Evolutionary conservation across 805 yeast species (phyloP).

Genomic region (Candida germanica): DNA sequence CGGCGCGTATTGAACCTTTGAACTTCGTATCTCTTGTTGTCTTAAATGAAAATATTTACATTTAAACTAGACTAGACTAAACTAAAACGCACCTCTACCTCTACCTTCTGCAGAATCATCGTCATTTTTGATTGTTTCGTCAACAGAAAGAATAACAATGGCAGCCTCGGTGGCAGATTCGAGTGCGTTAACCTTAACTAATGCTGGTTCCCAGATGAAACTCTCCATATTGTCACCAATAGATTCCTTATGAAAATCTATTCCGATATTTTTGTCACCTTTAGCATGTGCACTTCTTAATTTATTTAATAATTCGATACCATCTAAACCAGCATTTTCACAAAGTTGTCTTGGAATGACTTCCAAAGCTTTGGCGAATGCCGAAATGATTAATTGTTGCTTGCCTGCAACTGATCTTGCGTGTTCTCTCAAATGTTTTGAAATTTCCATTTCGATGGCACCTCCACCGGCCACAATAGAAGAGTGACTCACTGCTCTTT

Average conservation of each 20-base stretch:
- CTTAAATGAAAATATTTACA: too few relatives aligned
- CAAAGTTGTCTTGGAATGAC: conserved; percentile 96
- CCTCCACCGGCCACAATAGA: conserved; percentile 98
- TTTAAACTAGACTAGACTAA: too few relatives aligned
- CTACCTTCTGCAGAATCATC: conserved; percentile 49
- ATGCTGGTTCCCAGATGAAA: conserved; percentile 97
- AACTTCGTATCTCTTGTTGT: neutral
- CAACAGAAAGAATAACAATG: conserved; percentile 86
- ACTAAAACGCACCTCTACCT: conserved; percentile 45
- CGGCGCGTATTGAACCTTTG: neutral
- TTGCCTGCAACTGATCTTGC: conserved; percentile 90
- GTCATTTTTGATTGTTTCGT: conserved; percentile 82
- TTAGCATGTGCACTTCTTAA: conserved; percentile 92
- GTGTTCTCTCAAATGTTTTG: conserved; percentile 81
- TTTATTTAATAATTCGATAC: conserved; percentile 88
- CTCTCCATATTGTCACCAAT: conserved; percentile 80
- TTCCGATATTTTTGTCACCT: conserved; percentile 89
- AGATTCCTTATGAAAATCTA: conserved; percentile 81
- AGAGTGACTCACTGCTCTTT: conserved; percentile 85
- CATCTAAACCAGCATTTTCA: conserved; percentile 98
- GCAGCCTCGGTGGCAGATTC: conserved; percentile 98
- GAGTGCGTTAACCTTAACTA: conserved; percentile 90
- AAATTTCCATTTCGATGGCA: conserved; percentile 96
- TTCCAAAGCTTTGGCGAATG: conserved; percentile 92
- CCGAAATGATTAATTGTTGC: conserved; percentile 88